Evolutionary conservation across 371 early-diverging fungal genomes (phyloP).

Genomic region (Mortierella sp.): DNA sequence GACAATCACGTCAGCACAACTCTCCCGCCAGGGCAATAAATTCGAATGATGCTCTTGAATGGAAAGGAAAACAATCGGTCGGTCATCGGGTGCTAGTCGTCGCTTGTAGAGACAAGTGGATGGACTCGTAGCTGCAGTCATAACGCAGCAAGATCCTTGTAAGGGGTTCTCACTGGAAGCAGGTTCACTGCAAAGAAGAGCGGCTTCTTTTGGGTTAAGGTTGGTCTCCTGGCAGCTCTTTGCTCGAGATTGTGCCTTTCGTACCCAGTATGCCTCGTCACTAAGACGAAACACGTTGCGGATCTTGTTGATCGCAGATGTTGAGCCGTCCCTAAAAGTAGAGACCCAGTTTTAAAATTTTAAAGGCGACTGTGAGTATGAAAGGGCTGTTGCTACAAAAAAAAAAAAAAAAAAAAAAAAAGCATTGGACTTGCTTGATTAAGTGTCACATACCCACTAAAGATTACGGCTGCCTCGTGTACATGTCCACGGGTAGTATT

Average conservation of each 20-base stretch:
- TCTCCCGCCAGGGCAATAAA: slow-evolving; percentile 41
- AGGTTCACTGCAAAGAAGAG: no score
- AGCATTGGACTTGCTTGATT: not conserved
- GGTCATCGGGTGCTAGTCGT: slow-evolving; percentile 9
- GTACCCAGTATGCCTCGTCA: slow-evolving; percentile 36
- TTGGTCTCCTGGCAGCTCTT: no score
- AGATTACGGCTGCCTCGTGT: slow-evolving; percentile 33
- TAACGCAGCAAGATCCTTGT: no score
- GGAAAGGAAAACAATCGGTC: slow-evolving; percentile 39
- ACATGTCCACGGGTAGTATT: slow-evolving; percentile 28
- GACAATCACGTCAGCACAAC: slow-evolving; percentile 33
- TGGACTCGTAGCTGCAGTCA: no score
- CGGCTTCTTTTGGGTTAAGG: no score
- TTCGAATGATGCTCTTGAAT: slow-evolving; percentile 47
- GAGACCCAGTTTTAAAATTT: no score
- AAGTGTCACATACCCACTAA: slow-evolving; percentile 25
- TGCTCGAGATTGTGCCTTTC: slow-evolving; percentile 5
- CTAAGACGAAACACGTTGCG: slow-evolving; percentile 32
- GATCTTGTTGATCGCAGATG: slow-evolving; percentile 30
- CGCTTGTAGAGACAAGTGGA: no score
- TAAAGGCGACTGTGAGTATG: no score
- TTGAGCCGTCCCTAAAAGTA: slow-evolving; percentile 31
- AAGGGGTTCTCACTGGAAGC: no score
- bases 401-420: not conserved
- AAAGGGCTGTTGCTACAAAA: no score